Base-by-base conservation (phyloP, 768 basidiomycete species). In the Rhizopogon vinicolor region DNA sequence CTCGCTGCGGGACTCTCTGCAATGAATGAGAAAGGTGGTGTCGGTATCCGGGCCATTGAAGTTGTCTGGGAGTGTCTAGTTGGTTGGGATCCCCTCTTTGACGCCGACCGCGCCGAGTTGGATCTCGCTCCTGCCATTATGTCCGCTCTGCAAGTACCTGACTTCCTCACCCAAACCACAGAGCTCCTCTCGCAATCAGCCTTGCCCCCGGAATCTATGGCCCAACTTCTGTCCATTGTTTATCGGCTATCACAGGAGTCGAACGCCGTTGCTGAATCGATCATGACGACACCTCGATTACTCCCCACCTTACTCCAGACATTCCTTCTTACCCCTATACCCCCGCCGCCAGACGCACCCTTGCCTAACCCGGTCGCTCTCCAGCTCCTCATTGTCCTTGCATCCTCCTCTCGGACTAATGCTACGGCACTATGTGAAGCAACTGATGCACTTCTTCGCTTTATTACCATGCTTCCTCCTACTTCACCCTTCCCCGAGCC, bases 21-120 rank as follows among this genome's bases (percentile, higher is more conserved):
- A 0, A 70, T 91, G 62, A 68, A 68, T 7, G 86, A 87, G 63
- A 75, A 78, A 18, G 89, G 88, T 3, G 82, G 80, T 56, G 76
- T 90, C 9, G 88, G 86, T 7, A 79, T 78, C 3, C 77, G 75
- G 10, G 89, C 88, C 0, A 76, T 90, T 7, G 87, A 90, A 55
- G 77, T 89, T 3, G 69, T 88, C 19, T 91, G 89, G 88, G 81
- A 83, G 56, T 86, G 84, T 52, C 65, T 89, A 25, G 88, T 87
- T 1, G 78, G 74, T n/a, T 89, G 86, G 85, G 76, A 85, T 56
- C 12, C 68, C 18, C 31, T 54, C 39, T 53, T 48, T 3, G 61
- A 58, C 3, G 16, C 71, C 8, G 74, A 74, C 19, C 80, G 77
- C 3, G 73, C 84, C 7, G 86, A 89, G 41, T 64, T 62, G 40